Base-by-base conservation (phyloP, 2,329 filamentous ascomycete genomes). In the Chaetomium strumarium region DNA sequence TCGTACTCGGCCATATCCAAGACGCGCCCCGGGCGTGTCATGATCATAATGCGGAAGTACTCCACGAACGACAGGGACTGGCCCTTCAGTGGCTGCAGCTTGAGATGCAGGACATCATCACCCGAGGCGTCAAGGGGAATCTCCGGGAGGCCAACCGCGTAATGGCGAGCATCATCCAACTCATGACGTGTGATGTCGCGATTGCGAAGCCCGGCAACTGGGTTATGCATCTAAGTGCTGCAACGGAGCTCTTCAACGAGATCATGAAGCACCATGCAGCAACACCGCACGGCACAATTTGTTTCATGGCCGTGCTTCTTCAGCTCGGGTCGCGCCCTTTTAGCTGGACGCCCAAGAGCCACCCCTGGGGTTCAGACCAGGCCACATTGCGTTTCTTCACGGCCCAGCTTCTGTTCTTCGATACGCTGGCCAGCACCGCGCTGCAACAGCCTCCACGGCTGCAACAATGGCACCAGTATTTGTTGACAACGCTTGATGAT, bases 171-270 rank as follows among this genome's bases (percentile, higher is more conserved):
- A 67, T 73, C 52, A 64, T 74, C 31, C 72, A 75, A 57, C 60
- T 76, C 8, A 62, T 73, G 31, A 69, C 68, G 31, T 73, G 72
- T 50, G 72, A 75, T 56, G 59, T 66, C 10, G 57, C 63, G 17
- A 58, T 65, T 16, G 58, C 58, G 16, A 69, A 63, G 38, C 66
- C 67, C 16, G 68, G 69, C 3, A 74, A 74, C 56, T 74, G 66
- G 55, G 68, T 71, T 47, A 69, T 70, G 63, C 75, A 73, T 54
- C 67, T 72, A 3, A 68, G 69, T 47, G 70, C 70, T 6, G 74
- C 75, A 14, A 59, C 73, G 13, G 63, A 65, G 36, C 63, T 74
- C n/a, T 72, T 71, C 50, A 63, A 62, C 50, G 64, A 69, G 48
- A 63, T 66, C 9, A 61, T 67, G 58, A 49, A 65, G 19, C 60